Evolutionary conservation across 768 basidiomycete species (phyloP).

Genomic region (Mycena alexandri): DNA sequence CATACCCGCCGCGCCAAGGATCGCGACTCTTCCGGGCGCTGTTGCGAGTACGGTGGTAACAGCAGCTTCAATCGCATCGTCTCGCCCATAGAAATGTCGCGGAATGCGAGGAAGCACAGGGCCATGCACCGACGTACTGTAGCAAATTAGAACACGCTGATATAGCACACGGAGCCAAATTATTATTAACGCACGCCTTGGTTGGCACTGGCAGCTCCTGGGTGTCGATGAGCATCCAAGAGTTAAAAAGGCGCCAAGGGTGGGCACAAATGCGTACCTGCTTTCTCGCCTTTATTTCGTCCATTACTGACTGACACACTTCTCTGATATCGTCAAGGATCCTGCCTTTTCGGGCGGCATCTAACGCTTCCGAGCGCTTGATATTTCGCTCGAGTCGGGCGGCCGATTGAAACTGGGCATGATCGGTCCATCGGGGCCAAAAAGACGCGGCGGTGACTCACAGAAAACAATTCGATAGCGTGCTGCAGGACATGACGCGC

Average conservation of each 20-base stretch:
- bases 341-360: conserved; percentile 31
- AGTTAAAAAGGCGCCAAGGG: conserved; percentile 6
- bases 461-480: conserved; percentile 38
- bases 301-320: conserved; percentile 35
- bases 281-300: conserved; percentile 34
- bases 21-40: conserved; percentile 33
- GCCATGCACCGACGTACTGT: conserved; percentile 19
- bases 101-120: conserved; percentile 37
- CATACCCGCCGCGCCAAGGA: conserved; percentile 37
- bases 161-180: neutral
- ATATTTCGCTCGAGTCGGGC: conserved; percentile 27
- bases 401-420: conserved; percentile 30
- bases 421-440: neutral
- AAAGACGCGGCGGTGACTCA: conserved; percentile 4
- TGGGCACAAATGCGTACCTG: conserved; percentile 19
- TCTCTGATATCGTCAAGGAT: conserved; percentile 38
- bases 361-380: conserved; percentile 26
- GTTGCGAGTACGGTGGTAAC: conserved; percentile 28
- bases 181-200: conserved; percentile 27
- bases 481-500: conserved; percentile 15
- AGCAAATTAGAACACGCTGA: conserved; percentile 10
- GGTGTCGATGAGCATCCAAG: conserved; percentile 2
- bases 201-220: conserved; percentile 11
- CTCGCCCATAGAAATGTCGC: conserved; percentile 33
- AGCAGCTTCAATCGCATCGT: conserved; percentile 19